Evolutionary conservation across 441 rosid species (phyloP).

Genomic region (Sinapis alba): DNA sequence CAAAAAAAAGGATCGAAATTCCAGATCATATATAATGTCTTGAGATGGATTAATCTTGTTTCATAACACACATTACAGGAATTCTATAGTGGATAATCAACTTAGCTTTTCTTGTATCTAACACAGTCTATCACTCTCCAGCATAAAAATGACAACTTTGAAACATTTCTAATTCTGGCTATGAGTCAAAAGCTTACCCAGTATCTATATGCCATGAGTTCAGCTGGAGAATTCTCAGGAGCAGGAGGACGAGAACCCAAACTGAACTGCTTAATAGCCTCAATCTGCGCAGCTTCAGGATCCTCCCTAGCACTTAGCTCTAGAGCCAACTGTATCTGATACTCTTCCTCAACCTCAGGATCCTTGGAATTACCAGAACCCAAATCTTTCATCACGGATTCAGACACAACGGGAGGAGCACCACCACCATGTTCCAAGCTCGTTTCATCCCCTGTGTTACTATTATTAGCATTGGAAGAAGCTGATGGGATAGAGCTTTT

Average conservation of each 20-base stretch:
- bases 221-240: conserved; percentile 76
- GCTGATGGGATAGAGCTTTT: conserved; percentile 63
- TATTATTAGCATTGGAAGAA: conserved; percentile 54
- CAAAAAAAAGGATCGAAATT: conserved; percentile 63
- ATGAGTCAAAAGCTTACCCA: conserved; percentile 61
- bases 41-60: not conserved
- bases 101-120: not conserved
- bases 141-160: not conserved
- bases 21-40: conserved; percentile 48
- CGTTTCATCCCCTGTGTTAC: conserved; percentile 40
- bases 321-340: conserved; percentile 84
- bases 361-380: conserved; percentile 62
- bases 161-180: conserved; percentile 1
- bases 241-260: conserved; percentile 66
- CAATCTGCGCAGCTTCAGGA: conserved; percentile 95
- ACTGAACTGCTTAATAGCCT: conserved; percentile 91
- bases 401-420: conserved; percentile 51
- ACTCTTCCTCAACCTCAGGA: conserved; percentile 86
- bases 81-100: not conserved
- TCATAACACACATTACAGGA: not conserved
- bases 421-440: conserved; percentile 44
- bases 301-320: conserved; percentile 93
- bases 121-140: not conserved
- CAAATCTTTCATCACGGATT: conserved; percentile 54
- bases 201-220: conserved; percentile 84